These are phyloP conservation scores for Mucor plumbeus DNA, from an alignment of 371 early-diverging fungal genomes.

Conservation along the genomic window DNA sequence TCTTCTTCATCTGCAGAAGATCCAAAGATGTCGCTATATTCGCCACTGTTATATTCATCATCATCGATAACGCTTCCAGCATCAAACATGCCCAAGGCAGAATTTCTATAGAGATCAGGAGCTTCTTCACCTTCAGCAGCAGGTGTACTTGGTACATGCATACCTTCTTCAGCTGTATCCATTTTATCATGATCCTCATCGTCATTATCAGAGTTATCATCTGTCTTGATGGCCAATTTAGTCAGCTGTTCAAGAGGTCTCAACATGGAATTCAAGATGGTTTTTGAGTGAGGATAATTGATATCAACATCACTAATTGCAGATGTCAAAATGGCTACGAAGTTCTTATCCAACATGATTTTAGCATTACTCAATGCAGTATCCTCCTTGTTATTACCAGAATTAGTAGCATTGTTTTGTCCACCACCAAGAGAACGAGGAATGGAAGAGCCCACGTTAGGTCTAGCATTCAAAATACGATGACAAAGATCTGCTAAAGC, in stretches of 20 bases:
- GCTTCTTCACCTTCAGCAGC: constrained; percentile 59
- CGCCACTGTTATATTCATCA: constrained; percentile 49
- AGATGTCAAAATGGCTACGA: constrained; percentile 79
- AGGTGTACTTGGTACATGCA: constrained; percentile 29
- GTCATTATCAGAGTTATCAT: constrained; percentile 52
- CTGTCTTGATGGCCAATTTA: constrained; percentile 85
- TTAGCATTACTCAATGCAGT: constrained; percentile 69
- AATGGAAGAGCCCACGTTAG: constrained; percentile 35
- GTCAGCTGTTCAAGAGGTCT: constrained; percentile 90
- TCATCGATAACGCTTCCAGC: constrained; percentile 70
- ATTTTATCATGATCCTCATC: constrained; percentile 42
- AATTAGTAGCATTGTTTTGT: neutral
- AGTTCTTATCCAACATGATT: constrained; percentile 90
- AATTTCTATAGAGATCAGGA: constrained; percentile 89
- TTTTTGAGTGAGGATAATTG: constrained; percentile 83
- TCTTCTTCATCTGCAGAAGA: constrained; percentile 67
- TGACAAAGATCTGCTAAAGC: constrained; percentile 77
- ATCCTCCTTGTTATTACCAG: constrained; percentile 55
- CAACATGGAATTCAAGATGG: constrained; percentile 76
- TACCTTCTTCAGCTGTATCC: constrained; percentile 35
- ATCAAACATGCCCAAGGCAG: constrained; percentile 86
- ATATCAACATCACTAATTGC: constrained; percentile 88
- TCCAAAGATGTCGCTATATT: constrained; percentile 61
- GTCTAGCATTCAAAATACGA: constrained; percentile 66
- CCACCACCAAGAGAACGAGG: constrained; percentile 15